These are phyloP conservation scores for Quercus lobata DNA, from an alignment of 331 rosid genomes.

Conservation along the genomic window DNA sequence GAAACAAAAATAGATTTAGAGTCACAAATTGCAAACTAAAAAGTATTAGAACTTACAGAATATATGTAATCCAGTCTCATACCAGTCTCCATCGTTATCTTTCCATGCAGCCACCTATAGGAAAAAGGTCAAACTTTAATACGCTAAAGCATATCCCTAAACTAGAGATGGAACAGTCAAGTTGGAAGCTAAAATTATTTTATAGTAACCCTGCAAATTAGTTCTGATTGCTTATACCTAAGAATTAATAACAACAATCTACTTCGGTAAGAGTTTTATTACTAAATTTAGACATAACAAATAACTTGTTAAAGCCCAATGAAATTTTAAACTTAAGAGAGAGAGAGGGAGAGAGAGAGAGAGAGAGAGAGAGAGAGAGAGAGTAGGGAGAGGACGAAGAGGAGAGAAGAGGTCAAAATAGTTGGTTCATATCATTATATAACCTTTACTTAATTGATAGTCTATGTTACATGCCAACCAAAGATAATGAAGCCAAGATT, in stretches of 20 bases:
- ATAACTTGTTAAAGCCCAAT: background rate
- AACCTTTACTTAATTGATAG: background rate
- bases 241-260: background rate
- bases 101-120: slow-evolving; percentile 95
- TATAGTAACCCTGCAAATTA: background rate
- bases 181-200: background rate
- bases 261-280: background rate
- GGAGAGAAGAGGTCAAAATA: background rate
- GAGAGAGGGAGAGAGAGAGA: no score
- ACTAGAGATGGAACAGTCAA: slow-evolving; percentile 2
- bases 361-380: no score
- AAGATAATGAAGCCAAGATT: background rate
- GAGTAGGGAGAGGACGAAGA: background rate
- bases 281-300: background rate
- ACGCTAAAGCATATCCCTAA: background rate
- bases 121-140: slow-evolving; percentile 26
- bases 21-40: background rate
- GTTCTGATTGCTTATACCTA: slow-evolving; percentile 2
- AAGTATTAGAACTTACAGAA: slow-evolving; percentile 63
- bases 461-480: background rate
- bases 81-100: slow-evolving; percentile 97
- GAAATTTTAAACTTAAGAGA: background rate
- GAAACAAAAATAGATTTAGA: background rate
- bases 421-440: no score
- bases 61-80: slow-evolving; percentile 95